Base-by-base conservation (phyloP, 345 rosid species). In the Hibiscus tridactylites region DNA sequence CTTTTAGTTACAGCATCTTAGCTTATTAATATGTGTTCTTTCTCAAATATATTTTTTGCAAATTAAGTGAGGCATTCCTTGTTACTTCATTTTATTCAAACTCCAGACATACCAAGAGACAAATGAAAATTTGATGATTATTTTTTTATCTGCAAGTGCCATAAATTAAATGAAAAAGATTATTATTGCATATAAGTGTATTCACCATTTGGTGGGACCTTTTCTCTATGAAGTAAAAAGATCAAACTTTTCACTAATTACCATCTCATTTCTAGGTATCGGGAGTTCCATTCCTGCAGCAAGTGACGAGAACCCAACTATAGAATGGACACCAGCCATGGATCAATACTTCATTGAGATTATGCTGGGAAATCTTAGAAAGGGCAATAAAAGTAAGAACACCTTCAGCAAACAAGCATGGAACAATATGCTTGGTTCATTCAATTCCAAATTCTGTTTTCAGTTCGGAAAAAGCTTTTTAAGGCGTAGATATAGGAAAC, bases 281-380 rank as follows among this genome's bases (percentile, higher is more conserved):
- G 82, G 78, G 66, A 79, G 82, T 42, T 37, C 68, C 35, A 7
- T 72, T 77, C 52, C 71, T 42, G 71, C 67, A 11, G 79, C 71
- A 63, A 76, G 65, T 67, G 49, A 29, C 28, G 83, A 81, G 68
- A 76, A 49, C 68, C 57, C 60, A 10, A 81, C 73, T 74, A 35
- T 64, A 31, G 80, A 77, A 19, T 85, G 85, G 85, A 81, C 82
- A 6, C 50, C 31, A 3, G 78, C 57, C 58, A 81, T 83, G 86
- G 86, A 83, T 61, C 78, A 29, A 37, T 78, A 76, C 71, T 81
- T 85, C 53, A 35, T 85, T 75, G 80, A 83, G 79, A 80, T 80
- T 71, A 80, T 85, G 87, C 47, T 85, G 80, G 83, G 73, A 29
- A 76, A 83, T 75, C 47, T 83, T 28, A 78, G 60, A 39, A 81